Evolutionary conservation across 2,329 filamentous ascomycete species (phyloP).

Genomic region (Phyllosticta capitalensis): DNA sequence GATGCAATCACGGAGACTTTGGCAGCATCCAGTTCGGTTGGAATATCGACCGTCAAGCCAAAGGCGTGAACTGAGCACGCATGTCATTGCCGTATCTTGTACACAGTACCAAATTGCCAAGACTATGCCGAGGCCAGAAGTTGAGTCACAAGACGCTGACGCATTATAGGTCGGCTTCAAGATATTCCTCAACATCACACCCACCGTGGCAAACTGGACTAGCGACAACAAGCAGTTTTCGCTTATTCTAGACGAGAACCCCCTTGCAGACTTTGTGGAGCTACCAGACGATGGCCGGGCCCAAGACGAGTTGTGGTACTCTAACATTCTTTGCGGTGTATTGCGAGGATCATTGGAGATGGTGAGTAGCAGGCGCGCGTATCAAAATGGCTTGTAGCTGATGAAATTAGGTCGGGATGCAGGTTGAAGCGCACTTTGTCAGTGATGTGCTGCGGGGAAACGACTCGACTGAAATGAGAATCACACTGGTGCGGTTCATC

Average conservation of each 20-base stretch:
- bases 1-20: no score
- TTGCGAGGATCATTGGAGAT: slow-evolving; percentile 88
- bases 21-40: not conserved
- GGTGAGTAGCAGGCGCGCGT: slow-evolving; percentile 46
- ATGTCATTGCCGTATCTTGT: not conserved
- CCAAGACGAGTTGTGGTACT: slow-evolving; percentile 97
- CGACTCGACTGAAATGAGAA: slow-evolving; percentile 94
- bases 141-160: not conserved
- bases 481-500: slow-evolving; percentile 85
- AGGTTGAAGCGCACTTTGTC: slow-evolving; percentile 93
- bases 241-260: slow-evolving; percentile 92
- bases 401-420: slow-evolving; percentile 67
- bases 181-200: slow-evolving; percentile 95
- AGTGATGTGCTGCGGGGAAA: slow-evolving; percentile 88
- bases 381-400: not conserved
- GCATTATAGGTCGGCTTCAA: slow-evolving; percentile 79
- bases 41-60: not conserved
- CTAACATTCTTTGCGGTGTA: slow-evolving; percentile 91
- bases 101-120: no score
- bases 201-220: slow-evolving; percentile 89
- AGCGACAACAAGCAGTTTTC: slow-evolving; percentile 95
- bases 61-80: no score
- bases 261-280: slow-evolving; percentile 93
- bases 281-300: slow-evolving; percentile 89
- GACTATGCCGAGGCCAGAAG: no score